Percentiles rank a stretch among this genome's conserved stretches.
Conservation (phyloP, 805 yeast genomes). For the Myxozyma vanderwaltii region DNA sequence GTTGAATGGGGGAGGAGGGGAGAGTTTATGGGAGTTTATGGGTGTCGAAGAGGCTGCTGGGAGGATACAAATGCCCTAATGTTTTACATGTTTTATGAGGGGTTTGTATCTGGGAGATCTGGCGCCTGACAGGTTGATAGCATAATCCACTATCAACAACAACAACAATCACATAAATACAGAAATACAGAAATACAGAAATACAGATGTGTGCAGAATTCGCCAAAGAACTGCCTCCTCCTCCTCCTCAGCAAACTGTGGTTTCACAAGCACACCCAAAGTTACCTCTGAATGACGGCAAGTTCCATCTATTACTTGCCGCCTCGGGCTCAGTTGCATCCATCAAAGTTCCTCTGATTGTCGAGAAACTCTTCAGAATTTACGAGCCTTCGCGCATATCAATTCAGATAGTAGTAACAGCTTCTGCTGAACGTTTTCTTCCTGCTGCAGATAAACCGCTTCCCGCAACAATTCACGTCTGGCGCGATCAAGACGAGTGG, state of each 20-base stretch:
- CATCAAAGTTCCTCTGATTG: constrained; percentile 85
- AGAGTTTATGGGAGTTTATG: too few relatives aligned
- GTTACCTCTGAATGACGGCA: constrained; percentile 62
- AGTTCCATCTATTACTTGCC: constrained; percentile 83
- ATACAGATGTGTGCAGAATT: not conserved
- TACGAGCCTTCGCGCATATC: constrained; percentile 74
- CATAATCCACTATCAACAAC: too few relatives aligned
- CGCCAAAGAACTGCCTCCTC: constrained; percentile 7
- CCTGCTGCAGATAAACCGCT: constrained; percentile 45
- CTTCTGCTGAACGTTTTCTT: constrained; percentile 80
- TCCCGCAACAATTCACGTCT: constrained; percentile 73
- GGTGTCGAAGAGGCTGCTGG: too few relatives aligned
- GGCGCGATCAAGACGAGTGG: constrained; percentile 98
- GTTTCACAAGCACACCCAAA: constrained; percentile 23
- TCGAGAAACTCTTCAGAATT: constrained; percentile 79
- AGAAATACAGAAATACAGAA: too few relatives aligned
- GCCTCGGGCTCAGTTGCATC: constrained; percentile 98
- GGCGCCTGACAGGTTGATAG: too few relatives aligned
- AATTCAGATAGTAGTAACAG: constrained; percentile 83
- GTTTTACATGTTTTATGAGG: too few relatives aligned
- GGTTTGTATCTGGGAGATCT: too few relatives aligned
- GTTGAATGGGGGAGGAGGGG: too few relatives aligned
- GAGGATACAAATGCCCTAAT: too few relatives aligned
- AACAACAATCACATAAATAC: too few relatives aligned
- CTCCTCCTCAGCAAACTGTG: constrained; percentile 1